Evolutionary conservation across 805 yeast genomes (phyloP).

Genomic region (Candida silvicultrix): DNA sequence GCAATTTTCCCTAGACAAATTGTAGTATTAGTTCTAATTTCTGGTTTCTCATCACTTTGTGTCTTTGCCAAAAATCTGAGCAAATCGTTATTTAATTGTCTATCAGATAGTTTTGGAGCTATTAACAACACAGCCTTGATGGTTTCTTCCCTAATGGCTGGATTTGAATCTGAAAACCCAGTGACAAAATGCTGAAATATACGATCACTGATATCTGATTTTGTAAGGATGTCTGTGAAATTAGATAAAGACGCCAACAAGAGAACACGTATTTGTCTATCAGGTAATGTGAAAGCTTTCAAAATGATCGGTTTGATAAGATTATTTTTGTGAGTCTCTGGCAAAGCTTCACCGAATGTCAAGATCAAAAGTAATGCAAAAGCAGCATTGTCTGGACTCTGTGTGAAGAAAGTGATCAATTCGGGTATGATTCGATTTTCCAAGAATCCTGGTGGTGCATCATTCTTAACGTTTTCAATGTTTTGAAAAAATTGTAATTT

Average conservation of each 20-base stretch:
- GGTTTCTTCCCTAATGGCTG: conserved; percentile 75
- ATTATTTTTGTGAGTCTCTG: conserved; percentile 32
- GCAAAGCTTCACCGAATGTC: conserved; percentile 23
- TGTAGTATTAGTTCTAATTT: conserved; percentile 73
- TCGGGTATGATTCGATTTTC: conserved; percentile 68
- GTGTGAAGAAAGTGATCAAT: conserved; percentile 38
- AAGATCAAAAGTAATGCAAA: conserved; percentile 22
- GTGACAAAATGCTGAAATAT: conserved; percentile 64
- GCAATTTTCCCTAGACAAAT: conserved; percentile 65
- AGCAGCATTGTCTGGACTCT: conserved; percentile 22
- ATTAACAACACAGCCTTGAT: conserved; percentile 56
- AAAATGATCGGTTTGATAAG: conserved; percentile 58
- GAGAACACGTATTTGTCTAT: conserved; percentile 72
- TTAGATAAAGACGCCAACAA: conserved; percentile 58
- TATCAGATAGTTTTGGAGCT: conserved; percentile 59
- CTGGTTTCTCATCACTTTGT: conserved; percentile 70
- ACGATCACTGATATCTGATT: conserved; percentile 58
- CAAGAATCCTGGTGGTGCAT: conserved; percentile 46
- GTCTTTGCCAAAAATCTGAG: conserved; percentile 75
- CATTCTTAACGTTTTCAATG: conserved; percentile 26
- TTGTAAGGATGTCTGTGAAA: conserved; percentile 43
- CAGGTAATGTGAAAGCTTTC: conserved; percentile 56
- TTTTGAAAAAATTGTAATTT: conserved; percentile 40
- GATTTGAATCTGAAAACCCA: conserved; percentile 83
- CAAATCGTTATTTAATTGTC: conserved; percentile 84